Base-by-base conservation (phyloP, 176 grass and related monocot species). In the Thalia dealbata region DNA sequence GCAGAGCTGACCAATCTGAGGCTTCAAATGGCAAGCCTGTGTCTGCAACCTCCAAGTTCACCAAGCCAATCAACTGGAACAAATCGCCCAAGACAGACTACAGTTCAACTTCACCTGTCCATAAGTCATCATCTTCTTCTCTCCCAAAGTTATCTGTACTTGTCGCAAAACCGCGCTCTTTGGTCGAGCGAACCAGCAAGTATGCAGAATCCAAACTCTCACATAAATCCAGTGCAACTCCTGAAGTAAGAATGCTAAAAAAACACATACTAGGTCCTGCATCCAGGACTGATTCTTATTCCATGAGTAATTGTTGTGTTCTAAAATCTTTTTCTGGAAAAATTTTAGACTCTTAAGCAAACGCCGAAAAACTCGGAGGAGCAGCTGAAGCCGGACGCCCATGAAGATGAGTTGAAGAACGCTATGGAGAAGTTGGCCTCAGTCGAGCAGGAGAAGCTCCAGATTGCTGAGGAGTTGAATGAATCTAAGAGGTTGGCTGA, bases 331-430 rank as follows among this genome's bases (percentile, higher is more conserved):
- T 58, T 58, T n/a, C 22, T 58, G 6, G 6, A 21, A 21, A 19
- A 19, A 23, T 55, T 55, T 55, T 55, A 97, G 95, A 92, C 90
- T 77, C 93, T 85, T 45, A 30, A 52, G 5, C 76, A 80, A 48
- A 64, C 75, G 16, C 11, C 30, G 25, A 78, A 54, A 63, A 64
- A 69, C 60, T 78, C 81, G 0, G 90, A 92, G 61, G 52, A 92
- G 74, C 95, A 91, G 76, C 68, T 76, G 3, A 87, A 84, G 67
- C 85, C 92, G 1, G 85, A 88, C 24, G 81, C 83, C 0, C 56
- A 69, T 24, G 82, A 91, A 61, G 89, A 90, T 55, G 90, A 97
- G 15, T 75, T 97, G 25, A 91, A 91, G 74, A 97, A 86, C 55
- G 82, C 95, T 58, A 88, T 90, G 74, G 90, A 88, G 50, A 89